Conservation (phyloP, 768 basidiomycete genomes). For the Tulasnella sp. region DNA sequence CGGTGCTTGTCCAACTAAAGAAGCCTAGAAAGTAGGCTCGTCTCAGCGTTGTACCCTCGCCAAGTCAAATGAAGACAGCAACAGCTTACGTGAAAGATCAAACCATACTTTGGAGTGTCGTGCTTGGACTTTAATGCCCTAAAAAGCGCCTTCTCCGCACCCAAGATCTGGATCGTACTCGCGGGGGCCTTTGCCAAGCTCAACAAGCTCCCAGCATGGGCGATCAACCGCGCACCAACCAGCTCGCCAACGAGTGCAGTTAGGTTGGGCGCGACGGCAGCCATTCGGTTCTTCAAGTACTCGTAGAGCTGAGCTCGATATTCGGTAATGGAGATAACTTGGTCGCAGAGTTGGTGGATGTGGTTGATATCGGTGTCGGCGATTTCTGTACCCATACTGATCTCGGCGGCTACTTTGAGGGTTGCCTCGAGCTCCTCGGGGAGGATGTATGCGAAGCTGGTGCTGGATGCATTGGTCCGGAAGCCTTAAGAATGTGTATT, state of each 20-base stretch:
- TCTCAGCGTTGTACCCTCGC: conserved; percentile 2
- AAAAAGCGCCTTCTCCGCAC: conserved; percentile 69
- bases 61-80: not conserved
- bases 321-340: conserved; percentile 90
- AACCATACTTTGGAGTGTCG: conserved; percentile 96
- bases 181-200: conserved; percentile 65
- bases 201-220: conserved; percentile 60
- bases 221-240: conserved; percentile 63
- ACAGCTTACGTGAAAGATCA: conserved; percentile 85
- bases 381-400: conserved; percentile 99
- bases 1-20: conserved; percentile 91
- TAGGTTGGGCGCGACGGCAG: conserved; percentile 92
- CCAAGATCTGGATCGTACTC: conserved; percentile 67
- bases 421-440: conserved; percentile 96
- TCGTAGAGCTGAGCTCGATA: conserved; percentile 94
- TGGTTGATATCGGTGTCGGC: conserved; percentile 94
- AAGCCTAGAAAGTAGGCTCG: conserved; percentile 44
- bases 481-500: conserved; percentile 44
- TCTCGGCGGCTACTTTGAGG: conserved; percentile 89
- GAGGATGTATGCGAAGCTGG: conserved; percentile 78
- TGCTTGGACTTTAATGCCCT: conserved; percentile 72
- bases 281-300: conserved; percentile 96
- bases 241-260: conserved; percentile 74
- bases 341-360: conserved; percentile 93
- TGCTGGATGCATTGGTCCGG: conserved; percentile 83